These are phyloP conservation scores for Tricholoma hemisulphureum DNA, from an alignment of 768 basidiomycete genomes.

Conservation along the genomic window DNA sequence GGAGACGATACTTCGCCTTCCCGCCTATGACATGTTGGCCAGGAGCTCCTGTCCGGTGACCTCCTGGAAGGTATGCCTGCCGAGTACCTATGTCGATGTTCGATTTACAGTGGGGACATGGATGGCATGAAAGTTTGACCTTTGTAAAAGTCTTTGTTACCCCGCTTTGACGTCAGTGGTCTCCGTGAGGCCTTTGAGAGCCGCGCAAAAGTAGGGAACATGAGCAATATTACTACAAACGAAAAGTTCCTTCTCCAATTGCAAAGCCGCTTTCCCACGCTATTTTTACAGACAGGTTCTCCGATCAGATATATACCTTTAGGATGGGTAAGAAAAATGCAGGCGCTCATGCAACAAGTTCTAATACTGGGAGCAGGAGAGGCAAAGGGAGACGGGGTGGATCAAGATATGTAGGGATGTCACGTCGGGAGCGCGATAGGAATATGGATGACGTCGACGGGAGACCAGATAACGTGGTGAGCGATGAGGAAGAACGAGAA, in stretches of 20 bases:
- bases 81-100: slow-evolving; percentile 59
- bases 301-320: neutral
- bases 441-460: slow-evolving; percentile 12
- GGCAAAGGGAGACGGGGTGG: slow-evolving; percentile 30
- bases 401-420: slow-evolving; percentile 8
- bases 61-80: slow-evolving; percentile 80
- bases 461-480: slow-evolving; percentile 56
- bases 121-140: slow-evolving; percentile 45
- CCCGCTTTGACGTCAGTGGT: slow-evolving; percentile 81
- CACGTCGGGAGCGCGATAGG: slow-evolving; percentile 17
- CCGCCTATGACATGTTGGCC: slow-evolving; percentile 80
- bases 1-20: slow-evolving; percentile 74
- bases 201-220: slow-evolving; percentile 68
- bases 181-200: slow-evolving; percentile 83
- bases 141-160: slow-evolving; percentile 97
- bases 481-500: slow-evolving; percentile 36
- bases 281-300: too few relatives aligned
- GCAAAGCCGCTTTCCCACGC: neutral
- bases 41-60: slow-evolving; percentile 84
- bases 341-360: slow-evolving; percentile 23
- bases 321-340: slow-evolving; percentile 43
- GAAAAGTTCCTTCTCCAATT: too few relatives aligned
- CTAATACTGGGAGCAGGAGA: slow-evolving; percentile 38
- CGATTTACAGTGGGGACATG: neutral
- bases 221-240: slow-evolving; percentile 31